Conservation (phyloP, 768 basidiomycete species). For the Tylopilus rubrobrunneus region DNA sequence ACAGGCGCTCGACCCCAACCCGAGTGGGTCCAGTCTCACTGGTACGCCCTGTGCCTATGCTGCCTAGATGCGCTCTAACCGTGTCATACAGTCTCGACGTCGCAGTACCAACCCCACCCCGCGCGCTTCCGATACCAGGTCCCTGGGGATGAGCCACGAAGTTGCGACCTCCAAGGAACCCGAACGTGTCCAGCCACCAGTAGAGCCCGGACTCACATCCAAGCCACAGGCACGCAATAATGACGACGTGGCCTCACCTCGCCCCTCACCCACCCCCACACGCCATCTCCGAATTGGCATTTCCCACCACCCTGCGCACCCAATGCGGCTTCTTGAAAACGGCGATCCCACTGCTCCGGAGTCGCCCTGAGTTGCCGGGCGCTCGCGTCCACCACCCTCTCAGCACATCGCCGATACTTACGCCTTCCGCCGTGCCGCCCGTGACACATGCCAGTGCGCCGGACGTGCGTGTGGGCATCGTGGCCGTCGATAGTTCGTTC, state of each 20-base stretch:
- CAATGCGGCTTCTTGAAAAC: neutral
- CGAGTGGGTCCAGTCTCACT: neutral
- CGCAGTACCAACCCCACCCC: constrained; percentile 15
- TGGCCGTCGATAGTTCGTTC: neutral
- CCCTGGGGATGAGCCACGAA: constrained; percentile 15
- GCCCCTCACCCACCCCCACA: constrained; percentile 19
- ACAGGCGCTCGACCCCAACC: constrained; percentile 13
- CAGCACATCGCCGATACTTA: constrained; percentile 19
- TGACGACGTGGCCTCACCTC: constrained; percentile 5
- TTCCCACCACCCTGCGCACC: constrained; percentile 22
- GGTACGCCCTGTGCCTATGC: neutral
- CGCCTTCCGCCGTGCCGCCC: neutral
- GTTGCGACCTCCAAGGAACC: constrained; percentile 4
- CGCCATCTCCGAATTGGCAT: constrained; percentile 23
- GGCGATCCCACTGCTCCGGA: neutral
- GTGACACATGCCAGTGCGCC: neutral
- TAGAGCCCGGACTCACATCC: neutral
- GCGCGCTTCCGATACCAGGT: constrained; percentile 41
- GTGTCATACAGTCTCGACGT: neutral
- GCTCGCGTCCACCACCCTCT: constrained; percentile 19
- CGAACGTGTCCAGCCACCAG: neutral
- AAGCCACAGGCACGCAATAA: neutral
- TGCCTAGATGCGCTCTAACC: neutral
- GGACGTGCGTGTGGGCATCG: neutral
- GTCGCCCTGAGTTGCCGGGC: neutral